These are phyloP conservation scores for Pythium rhizo-oryzae DNA, from an alignment of 352 stramenopile genomes.

Conservation along the genomic window DNA sequence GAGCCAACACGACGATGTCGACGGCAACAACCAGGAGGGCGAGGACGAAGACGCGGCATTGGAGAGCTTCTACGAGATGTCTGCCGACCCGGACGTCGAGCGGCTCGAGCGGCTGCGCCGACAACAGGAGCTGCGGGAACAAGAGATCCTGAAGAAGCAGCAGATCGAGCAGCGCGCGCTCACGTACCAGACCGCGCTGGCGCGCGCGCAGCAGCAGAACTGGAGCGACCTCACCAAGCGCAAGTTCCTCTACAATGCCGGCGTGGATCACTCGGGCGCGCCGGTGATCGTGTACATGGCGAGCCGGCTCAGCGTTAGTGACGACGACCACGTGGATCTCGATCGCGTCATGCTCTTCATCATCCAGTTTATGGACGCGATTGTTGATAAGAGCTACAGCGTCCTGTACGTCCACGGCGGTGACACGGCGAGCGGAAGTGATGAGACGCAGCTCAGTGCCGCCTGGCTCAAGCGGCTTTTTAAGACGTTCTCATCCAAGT, in stretches of 20 bases:
- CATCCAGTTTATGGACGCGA: slow-evolving; percentile 60
- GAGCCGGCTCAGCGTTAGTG: slow-evolving; percentile 44
- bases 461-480: slow-evolving; percentile 77
- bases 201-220: slow-evolving; percentile 50
- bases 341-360: slow-evolving; percentile 79
- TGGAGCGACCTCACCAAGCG: slow-evolving; percentile 59
- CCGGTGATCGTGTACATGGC: slow-evolving; percentile 77
- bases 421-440: slow-evolving; percentile 29
- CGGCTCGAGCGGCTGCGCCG: slow-evolving; percentile 47
- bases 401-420: slow-evolving; percentile 72
- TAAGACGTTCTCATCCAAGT: slow-evolving; percentile 56
- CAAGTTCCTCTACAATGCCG: slow-evolving; percentile 67
- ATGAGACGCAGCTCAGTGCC: slow-evolving; percentile 56
- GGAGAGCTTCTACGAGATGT: slow-evolving; percentile 64
- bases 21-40: slow-evolving; percentile 34
- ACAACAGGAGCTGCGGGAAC: slow-evolving; percentile 43
- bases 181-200: slow-evolving; percentile 47
- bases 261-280: slow-evolving; percentile 64
- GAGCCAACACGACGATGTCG: slow-evolving; percentile 9
- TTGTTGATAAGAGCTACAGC: slow-evolving; percentile 63
- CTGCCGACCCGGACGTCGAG: slow-evolving; percentile 54
- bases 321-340: slow-evolving; percentile 61
- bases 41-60: slow-evolving; percentile 48
- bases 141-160: slow-evolving; percentile 26
- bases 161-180: slow-evolving; percentile 24